Evolutionary conservation across 2,329 filamentous ascomycete species (phyloP), one percentile per base, ranked within the genome.

Genomic region (Escovopsis sp.): DNA sequence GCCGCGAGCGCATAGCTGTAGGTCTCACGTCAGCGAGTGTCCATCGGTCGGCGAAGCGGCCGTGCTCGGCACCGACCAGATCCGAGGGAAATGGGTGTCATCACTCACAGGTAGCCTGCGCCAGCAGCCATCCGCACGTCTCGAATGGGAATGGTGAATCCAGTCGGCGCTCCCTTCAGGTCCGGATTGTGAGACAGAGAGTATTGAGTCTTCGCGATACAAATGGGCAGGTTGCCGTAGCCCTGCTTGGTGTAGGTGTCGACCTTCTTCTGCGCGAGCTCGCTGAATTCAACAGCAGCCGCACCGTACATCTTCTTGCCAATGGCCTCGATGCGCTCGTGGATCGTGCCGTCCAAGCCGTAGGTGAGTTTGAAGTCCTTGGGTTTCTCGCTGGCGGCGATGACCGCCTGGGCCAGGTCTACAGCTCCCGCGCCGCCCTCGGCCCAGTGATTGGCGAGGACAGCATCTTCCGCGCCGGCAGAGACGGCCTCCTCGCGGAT

Each of bases 141-240:
- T 40, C 88, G 70, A 48, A 98, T 94, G 2, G 90, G 90, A 5
- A 98, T 76, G 0, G 84, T 92, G 60, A 96, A 98, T 39, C 88
- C 90, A 4, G 79, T 83, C 17, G 90, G 90, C 8, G 90, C 90
- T 42, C 90, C 90, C 72, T 98, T 98, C 48, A 96, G 69, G 10
- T 82, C 76, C 3, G 88, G 80, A 56, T 98, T 86, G 58, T 96
- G 88, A 39, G 81, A 90, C 33, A 98, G 70, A 25, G 84, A 93
- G 65, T 98, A 98, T 60, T 98, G 90, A 12, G 90, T 98, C 76
- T 98, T 98, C 42, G 90, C 90, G 45, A 96, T 74, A 57, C 90
- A 98, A 52, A 96, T 94, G 26, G 90, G 90, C 44, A 98, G 65
- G 57, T 94, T 85, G 16, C 80, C 81, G 50, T 88, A 92, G 31